Conservation (phyloP, 2,329 filamentous ascomycete species). For the Colletotrichum gigasporum region DNA sequence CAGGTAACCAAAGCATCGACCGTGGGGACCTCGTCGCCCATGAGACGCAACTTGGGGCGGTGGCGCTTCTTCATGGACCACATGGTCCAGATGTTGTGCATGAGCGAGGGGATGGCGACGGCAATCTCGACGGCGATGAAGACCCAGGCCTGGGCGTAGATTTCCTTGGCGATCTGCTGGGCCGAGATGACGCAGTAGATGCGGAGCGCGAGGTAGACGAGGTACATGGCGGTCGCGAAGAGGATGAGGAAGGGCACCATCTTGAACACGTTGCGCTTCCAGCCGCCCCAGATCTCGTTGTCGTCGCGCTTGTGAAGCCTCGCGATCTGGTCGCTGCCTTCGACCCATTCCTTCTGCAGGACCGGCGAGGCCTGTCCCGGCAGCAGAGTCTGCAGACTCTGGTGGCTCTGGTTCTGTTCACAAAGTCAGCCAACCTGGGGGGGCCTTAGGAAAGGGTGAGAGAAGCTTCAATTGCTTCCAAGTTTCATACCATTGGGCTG, state of each 20-base stretch:
- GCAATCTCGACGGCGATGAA: constrained; percentile 65
- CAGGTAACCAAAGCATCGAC: constrained; percentile 67
- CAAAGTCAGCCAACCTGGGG: background rate
- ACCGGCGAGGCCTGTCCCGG: constrained; percentile 40
- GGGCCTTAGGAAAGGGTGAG: too few species aligned
- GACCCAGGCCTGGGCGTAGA: constrained; percentile 63
- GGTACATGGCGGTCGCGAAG: constrained; percentile 52
- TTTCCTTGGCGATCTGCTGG: constrained; percentile 49
- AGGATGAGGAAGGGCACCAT: constrained; percentile 50
- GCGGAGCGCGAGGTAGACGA: constrained; percentile 59
- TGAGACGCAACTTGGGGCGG: constrained; percentile 62
- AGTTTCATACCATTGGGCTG: constrained; percentile 37
- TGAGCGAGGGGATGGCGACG: constrained; percentile 62
- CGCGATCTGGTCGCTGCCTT: constrained; percentile 45
- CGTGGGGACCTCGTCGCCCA: constrained; percentile 57
- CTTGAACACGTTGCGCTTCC: constrained; percentile 50
- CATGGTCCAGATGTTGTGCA: constrained; percentile 68
- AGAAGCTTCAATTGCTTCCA: too few species aligned
- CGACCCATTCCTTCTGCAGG: constrained; percentile 44
- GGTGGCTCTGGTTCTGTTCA: constrained; percentile 51
- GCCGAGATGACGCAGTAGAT: constrained; percentile 62
- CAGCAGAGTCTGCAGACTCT: constrained; percentile 51
- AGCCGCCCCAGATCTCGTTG: constrained; percentile 54
- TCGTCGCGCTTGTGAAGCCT: constrained; percentile 54
- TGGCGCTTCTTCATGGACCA: constrained; percentile 63